These are phyloP conservation scores for Saccharomycopsis oosterbeekiorum DNA, from an alignment of 805 yeast species.

Conservation along the genomic window DNA sequence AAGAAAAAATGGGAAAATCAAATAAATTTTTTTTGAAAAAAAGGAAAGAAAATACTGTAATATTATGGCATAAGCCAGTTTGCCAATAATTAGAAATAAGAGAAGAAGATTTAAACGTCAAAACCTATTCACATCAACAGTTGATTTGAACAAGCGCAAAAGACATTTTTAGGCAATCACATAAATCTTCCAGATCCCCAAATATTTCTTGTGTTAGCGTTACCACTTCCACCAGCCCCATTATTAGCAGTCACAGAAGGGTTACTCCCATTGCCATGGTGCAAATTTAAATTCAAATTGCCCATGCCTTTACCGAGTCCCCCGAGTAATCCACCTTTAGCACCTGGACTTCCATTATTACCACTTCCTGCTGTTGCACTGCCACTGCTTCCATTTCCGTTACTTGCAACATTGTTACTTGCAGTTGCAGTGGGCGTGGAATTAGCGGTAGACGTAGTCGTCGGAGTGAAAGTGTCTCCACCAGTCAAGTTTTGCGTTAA, in stretches of 20 bases:
- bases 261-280: conserved; percentile 5
- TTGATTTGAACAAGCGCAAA: background rate
- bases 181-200: conserved; percentile 6
- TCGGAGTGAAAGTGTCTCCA: conserved; percentile 16
- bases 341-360: background rate
- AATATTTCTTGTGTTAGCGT: background rate
- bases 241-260: background rate
- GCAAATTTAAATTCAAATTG: conserved; percentile 10
- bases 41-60: background rate
- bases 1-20: background rate
- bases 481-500: conserved; percentile 18
- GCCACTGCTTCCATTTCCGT: background rate
- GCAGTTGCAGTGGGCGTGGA: background rate
- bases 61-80: background rate
- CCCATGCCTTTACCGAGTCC: conserved; percentile 14
- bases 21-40: background rate
- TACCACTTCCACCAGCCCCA: background rate
- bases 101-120: no score
- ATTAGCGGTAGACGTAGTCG: background rate
- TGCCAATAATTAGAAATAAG: no score
- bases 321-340: conserved; percentile 8
- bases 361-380: conserved; percentile 2
- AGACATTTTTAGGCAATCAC: background rate
- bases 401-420: background rate
- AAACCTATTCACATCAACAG: no score